These are phyloP conservation scores for Cornus kousa DNA, from an alignment of 148 eudicot genomes.

Conservation along the genomic window DNA sequence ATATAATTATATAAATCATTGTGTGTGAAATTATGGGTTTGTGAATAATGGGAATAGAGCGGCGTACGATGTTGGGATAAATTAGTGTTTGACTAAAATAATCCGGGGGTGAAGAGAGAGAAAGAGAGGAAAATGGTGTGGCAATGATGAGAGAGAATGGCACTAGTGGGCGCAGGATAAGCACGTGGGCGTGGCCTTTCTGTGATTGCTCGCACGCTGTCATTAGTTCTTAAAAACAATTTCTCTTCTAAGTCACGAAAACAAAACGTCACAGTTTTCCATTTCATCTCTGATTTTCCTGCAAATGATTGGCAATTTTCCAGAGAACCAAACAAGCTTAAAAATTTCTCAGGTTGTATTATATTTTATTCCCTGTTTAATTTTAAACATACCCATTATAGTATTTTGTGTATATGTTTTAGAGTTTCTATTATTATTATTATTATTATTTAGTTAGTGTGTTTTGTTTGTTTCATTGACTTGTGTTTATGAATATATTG, in stretches of 20 bases:
- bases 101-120: constrained; percentile 1
- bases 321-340: constrained; percentile 10
- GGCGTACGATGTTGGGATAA: constrained; percentile 26
- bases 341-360: constrained; percentile 11
- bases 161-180: constrained; percentile 36
- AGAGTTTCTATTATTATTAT: background rate
- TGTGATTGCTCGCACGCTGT: constrained; percentile 15
- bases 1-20: too few relatives aligned
- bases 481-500: background rate
- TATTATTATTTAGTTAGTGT: background rate
- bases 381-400: background rate
- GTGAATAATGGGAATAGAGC: constrained; percentile 10
- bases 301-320: constrained; percentile 21
- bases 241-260: background rate
- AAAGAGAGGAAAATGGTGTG: constrained; percentile 6
- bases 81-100: constrained; percentile 20
- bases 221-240: background rate
- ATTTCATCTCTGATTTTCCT: background rate
- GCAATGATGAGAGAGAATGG: constrained; percentile 31
- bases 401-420: background rate
- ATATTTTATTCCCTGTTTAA: constrained; percentile 18
- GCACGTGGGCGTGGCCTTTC: constrained; percentile 44
- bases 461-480: background rate
- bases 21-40: background rate
- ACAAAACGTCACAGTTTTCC: constrained; percentile 5